A percentile compares a stretch with the other conserved stretches of the same genome.
phyloP scores from a whole-genome alignment of 1,139 yeast genomes.

The Oligophagozyma castellii region DNA sequence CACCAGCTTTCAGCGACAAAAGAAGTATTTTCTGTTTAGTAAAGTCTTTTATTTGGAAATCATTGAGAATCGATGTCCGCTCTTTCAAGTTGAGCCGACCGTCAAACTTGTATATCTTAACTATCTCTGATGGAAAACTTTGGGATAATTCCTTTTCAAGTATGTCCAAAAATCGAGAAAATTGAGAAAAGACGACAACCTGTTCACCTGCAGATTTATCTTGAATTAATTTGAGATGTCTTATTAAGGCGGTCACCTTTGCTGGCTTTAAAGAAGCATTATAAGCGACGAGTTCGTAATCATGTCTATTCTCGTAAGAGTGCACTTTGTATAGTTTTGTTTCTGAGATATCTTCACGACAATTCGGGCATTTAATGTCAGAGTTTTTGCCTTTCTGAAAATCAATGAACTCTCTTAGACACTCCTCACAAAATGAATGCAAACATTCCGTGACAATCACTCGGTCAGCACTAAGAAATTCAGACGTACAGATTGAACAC shows the following conservation, averaged over 20 bases:
- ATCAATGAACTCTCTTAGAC: slow-evolving; percentile 58
- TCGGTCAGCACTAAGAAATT: slow-evolving; percentile 41
- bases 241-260: slow-evolving; percentile 57
- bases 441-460: slow-evolving; percentile 66
- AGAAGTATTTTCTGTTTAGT: slow-evolving; percentile 42
- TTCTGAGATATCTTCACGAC: slow-evolving; percentile 24
- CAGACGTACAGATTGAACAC: slow-evolving; percentile 76
- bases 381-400: slow-evolving; percentile 23
- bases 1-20: slow-evolving; percentile 83
- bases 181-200: slow-evolving; percentile 83
- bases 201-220: slow-evolving; percentile 51
- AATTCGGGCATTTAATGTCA: slow-evolving; percentile 42
- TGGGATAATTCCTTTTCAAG: slow-evolving; percentile 44
- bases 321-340: slow-evolving; percentile 14
- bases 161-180: slow-evolving; percentile 69
- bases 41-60: slow-evolving; percentile 32
- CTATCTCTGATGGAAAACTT: slow-evolving; percentile 7
- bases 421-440: slow-evolving; percentile 63
- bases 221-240: slow-evolving; percentile 40
- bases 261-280: slow-evolving; percentile 37
- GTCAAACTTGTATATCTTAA: slow-evolving; percentile 48
- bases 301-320: slow-evolving; percentile 4
- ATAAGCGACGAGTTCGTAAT: slow-evolving; percentile 8
- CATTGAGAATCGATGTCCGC: slow-evolving; percentile 45
- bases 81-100: slow-evolving; percentile 63